These are phyloP conservation scores for Microbotryum intermedium DNA, from an alignment of 1,284 basidiomycete species.

Conservation along the genomic window DNA sequence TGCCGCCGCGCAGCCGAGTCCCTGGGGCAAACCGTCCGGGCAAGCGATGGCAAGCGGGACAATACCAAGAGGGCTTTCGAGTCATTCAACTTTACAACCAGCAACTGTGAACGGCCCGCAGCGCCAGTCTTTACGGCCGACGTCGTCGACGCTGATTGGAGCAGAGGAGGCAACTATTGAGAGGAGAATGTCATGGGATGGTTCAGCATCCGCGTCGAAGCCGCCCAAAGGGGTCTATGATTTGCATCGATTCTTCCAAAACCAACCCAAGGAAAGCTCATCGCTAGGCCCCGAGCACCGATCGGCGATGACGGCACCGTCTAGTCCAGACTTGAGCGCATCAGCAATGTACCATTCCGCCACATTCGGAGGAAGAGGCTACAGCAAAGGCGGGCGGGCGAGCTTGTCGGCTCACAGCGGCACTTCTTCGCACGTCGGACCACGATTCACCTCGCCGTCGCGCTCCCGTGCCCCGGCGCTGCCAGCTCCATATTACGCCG, in stretches of 20 bases:
- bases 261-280: slow-evolving; percentile 1
- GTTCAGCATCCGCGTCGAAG: background rate
- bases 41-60: background rate
- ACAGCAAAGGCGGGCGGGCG: slow-evolving; percentile 1
- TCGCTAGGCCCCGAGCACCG: background rate
- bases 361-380: background rate
- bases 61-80: background rate
- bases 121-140: background rate
- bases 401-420: background rate
- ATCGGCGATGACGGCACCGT: slow-evolving; percentile 19
- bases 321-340: slow-evolving; percentile 21
- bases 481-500: background rate
- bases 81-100: background rate
- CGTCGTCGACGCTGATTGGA: background rate
- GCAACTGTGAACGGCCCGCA: background rate
- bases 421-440: background rate
- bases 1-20: background rate
- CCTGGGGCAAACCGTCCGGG: background rate
- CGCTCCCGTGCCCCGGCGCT: too few species aligned
- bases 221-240: slow-evolving; percentile 8
- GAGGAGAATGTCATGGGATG: slow-evolving; percentile 5
- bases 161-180: background rate
- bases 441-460: too few species aligned
- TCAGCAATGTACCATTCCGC: slow-evolving; percentile 11
- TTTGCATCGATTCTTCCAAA: slow-evolving; percentile 30